Evolutionary conservation across 352 stramenopile species (phyloP).

Genomic region (Pythium aphanidermatum): DNA sequence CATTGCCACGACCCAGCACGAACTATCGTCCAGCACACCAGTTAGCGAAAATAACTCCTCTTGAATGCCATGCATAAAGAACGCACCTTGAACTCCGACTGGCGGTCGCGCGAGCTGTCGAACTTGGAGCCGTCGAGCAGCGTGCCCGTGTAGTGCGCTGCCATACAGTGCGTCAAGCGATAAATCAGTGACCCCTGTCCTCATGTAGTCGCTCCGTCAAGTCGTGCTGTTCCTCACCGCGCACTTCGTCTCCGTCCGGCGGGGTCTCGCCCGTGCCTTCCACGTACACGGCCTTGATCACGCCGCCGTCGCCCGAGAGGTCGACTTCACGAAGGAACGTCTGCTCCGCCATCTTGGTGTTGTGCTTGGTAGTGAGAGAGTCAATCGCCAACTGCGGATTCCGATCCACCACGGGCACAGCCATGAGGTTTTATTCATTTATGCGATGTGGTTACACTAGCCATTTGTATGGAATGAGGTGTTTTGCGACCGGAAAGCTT

Average conservation of each 20-base stretch:
- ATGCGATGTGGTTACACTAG: slow-evolving; percentile 9
- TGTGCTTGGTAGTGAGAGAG: slow-evolving; percentile 13
- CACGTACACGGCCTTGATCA: slow-evolving; percentile 90
- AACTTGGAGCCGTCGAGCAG: slow-evolving; percentile 94
- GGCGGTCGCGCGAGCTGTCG: slow-evolving; percentile 89
- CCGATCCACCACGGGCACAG: not conserved
- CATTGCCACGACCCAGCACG: slow-evolving; percentile 81
- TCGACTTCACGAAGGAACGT: slow-evolving; percentile 37
- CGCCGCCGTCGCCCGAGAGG: slow-evolving; percentile 83
- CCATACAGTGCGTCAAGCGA: not conserved
- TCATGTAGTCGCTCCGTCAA: too few relatives aligned
- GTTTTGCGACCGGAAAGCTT: slow-evolving; percentile 4
- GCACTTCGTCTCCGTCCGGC: slow-evolving; percentile 73
- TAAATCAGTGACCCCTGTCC: not conserved
- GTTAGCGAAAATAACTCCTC: not conserved
- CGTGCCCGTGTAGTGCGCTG: slow-evolving; percentile 95
- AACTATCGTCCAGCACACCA: slow-evolving; percentile 44
- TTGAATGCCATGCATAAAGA: not conserved
- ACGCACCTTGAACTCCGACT: slow-evolving; percentile 74
- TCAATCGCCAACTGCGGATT: not conserved
- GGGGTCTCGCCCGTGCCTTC: slow-evolving; percentile 83
- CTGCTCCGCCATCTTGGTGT: slow-evolving; percentile 16
- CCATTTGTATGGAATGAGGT: slow-evolving; percentile 13
- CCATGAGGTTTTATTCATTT: slow-evolving; percentile 18
- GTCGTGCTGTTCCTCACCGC: slow-evolving; percentile 29